Conservation (phyloP, 1,284 basidiomycete species). For the Cutaneotrichosporon curvatum region DNA sequence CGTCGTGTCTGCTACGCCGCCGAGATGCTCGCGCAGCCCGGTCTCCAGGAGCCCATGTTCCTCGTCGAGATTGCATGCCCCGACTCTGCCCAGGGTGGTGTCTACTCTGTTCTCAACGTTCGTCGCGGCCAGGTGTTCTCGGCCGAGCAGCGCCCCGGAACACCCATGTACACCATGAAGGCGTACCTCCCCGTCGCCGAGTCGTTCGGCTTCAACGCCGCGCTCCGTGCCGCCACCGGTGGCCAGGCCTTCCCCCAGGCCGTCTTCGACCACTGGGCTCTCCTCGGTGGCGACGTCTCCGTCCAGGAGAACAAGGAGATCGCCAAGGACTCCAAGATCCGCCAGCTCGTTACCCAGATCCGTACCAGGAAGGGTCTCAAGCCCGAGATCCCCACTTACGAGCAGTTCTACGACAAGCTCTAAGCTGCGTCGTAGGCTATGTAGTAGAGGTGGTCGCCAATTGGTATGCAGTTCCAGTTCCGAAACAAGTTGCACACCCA, state of each 20-base stretch:
- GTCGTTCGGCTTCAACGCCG: slow-evolving; percentile 99
- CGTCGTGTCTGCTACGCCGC: slow-evolving; percentile 94
- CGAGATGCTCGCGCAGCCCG: slow-evolving; percentile 80
- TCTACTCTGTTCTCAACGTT: slow-evolving; percentile 92
- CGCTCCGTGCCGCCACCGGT: slow-evolving; percentile 82
- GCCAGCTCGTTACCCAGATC: slow-evolving; percentile 50
- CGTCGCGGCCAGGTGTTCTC: slow-evolving; percentile 98
- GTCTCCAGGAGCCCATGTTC: slow-evolving; percentile 95
- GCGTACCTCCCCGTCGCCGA: slow-evolving; percentile 59
- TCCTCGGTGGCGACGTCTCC: slow-evolving; percentile 22
- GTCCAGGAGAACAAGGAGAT: not conserved
- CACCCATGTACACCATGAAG: slow-evolving; percentile 94
- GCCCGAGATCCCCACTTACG: slow-evolving; percentile 77
- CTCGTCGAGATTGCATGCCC: slow-evolving; percentile 99
- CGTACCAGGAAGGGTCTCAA: slow-evolving; percentile 54
- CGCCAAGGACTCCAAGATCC: not conserved
- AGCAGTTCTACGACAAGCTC: slow-evolving; percentile 85
- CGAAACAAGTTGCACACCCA: no score
- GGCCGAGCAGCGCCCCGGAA: slow-evolving; percentile 94
- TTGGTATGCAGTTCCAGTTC: no score
- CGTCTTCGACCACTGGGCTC: slow-evolving; percentile 89
- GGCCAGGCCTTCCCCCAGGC: slow-evolving; percentile 98
- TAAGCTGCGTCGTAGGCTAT: not conserved
- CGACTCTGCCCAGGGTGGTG: slow-evolving; percentile 95
- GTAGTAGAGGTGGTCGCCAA: no score